Evolutionary conservation across 495 filamentous ascomycete species (phyloP), one percentile per base, ranked within the genome.

Genomic region (Neurospora sublineolata): DNA sequence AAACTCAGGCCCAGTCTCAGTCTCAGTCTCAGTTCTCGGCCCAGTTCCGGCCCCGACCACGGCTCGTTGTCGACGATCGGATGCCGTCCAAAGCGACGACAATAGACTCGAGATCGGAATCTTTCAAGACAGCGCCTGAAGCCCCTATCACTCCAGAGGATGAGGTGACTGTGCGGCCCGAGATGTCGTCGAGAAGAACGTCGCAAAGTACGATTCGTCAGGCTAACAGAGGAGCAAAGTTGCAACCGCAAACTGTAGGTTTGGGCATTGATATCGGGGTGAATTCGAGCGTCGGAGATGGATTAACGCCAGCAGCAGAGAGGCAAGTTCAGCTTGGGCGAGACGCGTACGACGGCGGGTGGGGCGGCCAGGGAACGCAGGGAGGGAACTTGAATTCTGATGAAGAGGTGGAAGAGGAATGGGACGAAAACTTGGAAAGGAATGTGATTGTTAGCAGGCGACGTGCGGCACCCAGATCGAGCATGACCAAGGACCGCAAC

Each of bases 51-150:
- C 52, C 27, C 52, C 23, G 52, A 16, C 52, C 52, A 64, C 6
- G 52, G 27, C 52, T 64, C 27, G 20, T 16, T 30, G 52, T 30
- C 7, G 76, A 69, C 69, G 81, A 84, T 73, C 82, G 86, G 39
- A 81, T 80, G 18, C 79, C 81, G 12, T 87, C 82, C 23, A 83
- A 81, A 69, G 77, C 85, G 27, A 82, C 82, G 42, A 64, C 52
- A 14, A 83, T 83, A 16, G 84, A 85, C 9, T 87, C 90, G 58
- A 87, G 89, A 20, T 84, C 88, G 27, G 89, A 93, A 37, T 93
- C 91, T 4, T 94, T 93, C 75, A 88, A 83, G 72, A 94, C 92
- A 0, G 91, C 92, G 14, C 84, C 81, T 30, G 92, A 94, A 77
- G 79, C 83, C 41, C 86, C 83, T 11, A 82, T 85, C 30, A 87